Conservation (phyloP, 805 yeast genomes). For the Teunomyces aglyptinius region DNA sequence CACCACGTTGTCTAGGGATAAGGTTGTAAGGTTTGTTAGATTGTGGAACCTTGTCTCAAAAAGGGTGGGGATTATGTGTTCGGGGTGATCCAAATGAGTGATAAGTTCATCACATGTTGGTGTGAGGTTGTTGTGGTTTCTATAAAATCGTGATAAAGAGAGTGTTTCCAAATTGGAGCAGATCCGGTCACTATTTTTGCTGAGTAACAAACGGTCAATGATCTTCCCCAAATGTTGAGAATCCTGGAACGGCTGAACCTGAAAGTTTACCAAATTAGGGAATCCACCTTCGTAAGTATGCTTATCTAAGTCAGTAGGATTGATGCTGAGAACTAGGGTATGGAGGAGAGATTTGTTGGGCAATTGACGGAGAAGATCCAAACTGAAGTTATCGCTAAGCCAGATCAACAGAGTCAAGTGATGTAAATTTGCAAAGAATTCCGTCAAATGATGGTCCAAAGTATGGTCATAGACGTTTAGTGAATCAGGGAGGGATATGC, state of each 20-base stretch:
- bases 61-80: slow-evolving; percentile 6
- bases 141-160: slow-evolving; percentile 20
- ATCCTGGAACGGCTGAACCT: slow-evolving; percentile 32
- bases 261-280: slow-evolving; percentile 29
- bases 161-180: slow-evolving; percentile 15
- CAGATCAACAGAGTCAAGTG: slow-evolving; percentile 30
- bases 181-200: slow-evolving; percentile 4
- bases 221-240: slow-evolving; percentile 23
- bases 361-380: slow-evolving; percentile 25
- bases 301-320: slow-evolving; percentile 21
- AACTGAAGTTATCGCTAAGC: slow-evolving; percentile 30
- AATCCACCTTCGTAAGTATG: slow-evolving; percentile 14
- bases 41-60: slow-evolving; percentile 9
- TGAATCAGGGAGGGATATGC: slow-evolving; percentile 42
- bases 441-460: slow-evolving; percentile 21
- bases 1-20: slow-evolving; percentile 24
- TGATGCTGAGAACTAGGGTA: slow-evolving; percentile 29
- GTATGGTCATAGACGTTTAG: slow-evolving; percentile 35
- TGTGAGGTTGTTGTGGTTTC: slow-evolving; percentile 9
- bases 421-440: slow-evolving; percentile 23
- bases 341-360: slow-evolving; percentile 26
- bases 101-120: slow-evolving; percentile 18
- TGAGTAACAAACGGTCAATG: slow-evolving; percentile 14
- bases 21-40: slow-evolving; percentile 15
- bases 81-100: neutral